A percentile compares a stretch with the other conserved stretches of the same genome.
Conservation (phyloP, 345 rosid species). For the Salix suchowensis region DNA sequence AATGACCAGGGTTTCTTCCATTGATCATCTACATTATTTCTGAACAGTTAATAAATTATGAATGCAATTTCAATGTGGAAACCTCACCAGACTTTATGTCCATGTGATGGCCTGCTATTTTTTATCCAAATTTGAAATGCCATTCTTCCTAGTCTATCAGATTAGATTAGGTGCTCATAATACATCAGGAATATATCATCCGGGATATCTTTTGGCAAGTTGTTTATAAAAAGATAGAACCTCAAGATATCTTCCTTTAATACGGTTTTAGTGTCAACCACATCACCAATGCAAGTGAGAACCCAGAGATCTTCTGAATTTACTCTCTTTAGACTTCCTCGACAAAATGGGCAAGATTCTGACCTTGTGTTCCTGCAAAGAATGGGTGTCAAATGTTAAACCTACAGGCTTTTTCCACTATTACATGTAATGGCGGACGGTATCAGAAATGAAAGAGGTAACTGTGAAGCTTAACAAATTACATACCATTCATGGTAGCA, state of each 20-base stretch:
- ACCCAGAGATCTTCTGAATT: constrained; percentile 28
- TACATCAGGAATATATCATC: constrained; percentile 28
- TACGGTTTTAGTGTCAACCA: constrained; percentile 22
- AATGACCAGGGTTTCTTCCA: not conserved
- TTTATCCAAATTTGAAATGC: not conserved
- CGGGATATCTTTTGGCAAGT: constrained; percentile 22
- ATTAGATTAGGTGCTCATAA: constrained; percentile 29
- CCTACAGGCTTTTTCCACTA: not conserved
- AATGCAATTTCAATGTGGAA: constrained; percentile 6
- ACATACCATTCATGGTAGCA: constrained; percentile 30
- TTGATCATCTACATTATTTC: constrained; percentile 13
- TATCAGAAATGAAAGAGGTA: not conserved
- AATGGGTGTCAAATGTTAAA: not conserved
- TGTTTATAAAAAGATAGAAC: constrained; percentile 24
- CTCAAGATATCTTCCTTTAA: constrained; percentile 22
- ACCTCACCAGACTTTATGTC: constrained; percentile 15
- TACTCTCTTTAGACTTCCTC: constrained; percentile 27
- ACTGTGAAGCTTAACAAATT: not conserved
- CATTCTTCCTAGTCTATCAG: not conserved
- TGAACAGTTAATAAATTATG: constrained; percentile 4
- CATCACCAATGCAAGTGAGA: constrained; percentile 23
- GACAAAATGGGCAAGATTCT: constrained; percentile 31
- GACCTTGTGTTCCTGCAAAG: constrained; percentile 24
- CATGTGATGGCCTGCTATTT: constrained; percentile 4
- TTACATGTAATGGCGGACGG: not conserved